Evolutionary conservation across 2,329 filamentous ascomycete species (phyloP).

Genomic region (Botrytis aclada): DNA sequence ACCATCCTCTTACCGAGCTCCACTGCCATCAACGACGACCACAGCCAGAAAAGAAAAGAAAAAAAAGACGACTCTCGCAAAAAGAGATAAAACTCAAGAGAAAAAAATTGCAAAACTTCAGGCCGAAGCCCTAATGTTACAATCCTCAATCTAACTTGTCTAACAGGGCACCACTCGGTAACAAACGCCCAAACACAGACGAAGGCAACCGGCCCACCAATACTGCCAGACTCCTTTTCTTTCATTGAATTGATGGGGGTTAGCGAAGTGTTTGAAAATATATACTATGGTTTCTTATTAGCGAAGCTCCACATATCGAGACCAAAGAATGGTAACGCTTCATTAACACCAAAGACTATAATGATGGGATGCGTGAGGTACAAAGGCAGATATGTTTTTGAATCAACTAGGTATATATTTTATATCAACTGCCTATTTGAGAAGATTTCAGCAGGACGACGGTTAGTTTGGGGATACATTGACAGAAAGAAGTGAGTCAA

Average conservation of each 20-base stretch:
- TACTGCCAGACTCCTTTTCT: background rate
- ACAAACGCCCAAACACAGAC: background rate
- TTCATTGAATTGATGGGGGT: background rate
- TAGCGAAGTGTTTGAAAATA: background rate
- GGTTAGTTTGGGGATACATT: no score
- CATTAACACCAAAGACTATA: rapidly evolving
- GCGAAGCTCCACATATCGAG: background rate
- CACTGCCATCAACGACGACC: background rate
- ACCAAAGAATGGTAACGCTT: background rate
- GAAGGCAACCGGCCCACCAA: background rate
- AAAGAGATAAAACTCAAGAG: background rate
- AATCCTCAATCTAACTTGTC: background rate
- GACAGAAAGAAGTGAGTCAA: no score
- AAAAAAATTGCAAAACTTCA: background rate
- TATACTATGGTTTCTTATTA: background rate
- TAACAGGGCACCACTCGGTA: background rate
- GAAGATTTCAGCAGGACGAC: no score
- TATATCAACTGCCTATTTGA: no score
- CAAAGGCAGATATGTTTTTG: background rate
- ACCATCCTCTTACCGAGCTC: background rate
- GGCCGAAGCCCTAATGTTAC: background rate
- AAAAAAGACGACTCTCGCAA: background rate
- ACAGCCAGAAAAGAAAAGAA: background rate
- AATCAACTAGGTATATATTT: no score
- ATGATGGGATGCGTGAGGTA: background rate